Conservation (phyloP, 1,284 basidiomycete genomes). For the Apiotrichum laibachii region DNA sequence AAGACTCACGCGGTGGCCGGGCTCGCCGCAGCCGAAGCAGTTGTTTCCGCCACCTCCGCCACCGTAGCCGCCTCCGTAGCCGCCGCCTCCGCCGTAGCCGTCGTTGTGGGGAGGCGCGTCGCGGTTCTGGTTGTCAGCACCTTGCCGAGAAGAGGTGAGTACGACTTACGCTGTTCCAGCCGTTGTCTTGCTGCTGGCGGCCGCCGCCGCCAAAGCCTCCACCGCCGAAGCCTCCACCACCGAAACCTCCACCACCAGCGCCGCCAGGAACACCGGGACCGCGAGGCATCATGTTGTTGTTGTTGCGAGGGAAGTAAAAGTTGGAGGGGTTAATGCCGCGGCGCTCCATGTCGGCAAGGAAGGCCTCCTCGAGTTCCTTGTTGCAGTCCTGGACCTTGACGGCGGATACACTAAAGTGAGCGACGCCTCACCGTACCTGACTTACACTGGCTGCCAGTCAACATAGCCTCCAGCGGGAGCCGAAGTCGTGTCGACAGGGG, state of each 20-base stretch:
- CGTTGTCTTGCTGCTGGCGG: not conserved
- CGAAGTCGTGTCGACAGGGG: too few species aligned
- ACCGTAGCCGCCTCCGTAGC: not conserved
- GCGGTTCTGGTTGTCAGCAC: not conserved
- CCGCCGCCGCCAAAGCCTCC: not conserved
- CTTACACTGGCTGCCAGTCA: not conserved
- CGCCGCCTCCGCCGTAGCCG: not conserved
- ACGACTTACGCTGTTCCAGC: not conserved
- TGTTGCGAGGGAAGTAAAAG: not conserved
- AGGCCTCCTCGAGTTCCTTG: slow-evolving; percentile 6
- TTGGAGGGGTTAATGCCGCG: not conserved
- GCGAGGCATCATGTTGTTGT: not conserved
- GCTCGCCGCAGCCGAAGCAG: slow-evolving; percentile 20
- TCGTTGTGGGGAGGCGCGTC: not conserved
- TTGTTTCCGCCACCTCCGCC: slow-evolving; percentile 8
- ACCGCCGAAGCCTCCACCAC: not conserved
- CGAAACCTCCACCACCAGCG: not conserved
- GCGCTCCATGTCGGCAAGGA: not conserved
- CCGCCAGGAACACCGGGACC: not conserved
- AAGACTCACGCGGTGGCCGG: slow-evolving; percentile 20
- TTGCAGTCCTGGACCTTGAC: slow-evolving; percentile 1
- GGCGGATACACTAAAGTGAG: too few species aligned
- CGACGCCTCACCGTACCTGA: too few species aligned
- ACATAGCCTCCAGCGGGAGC: not conserved
- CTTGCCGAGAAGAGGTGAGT: too few species aligned